phyloP scores from a whole-genome alignment of 2,329 filamentous ascomycete species.

The Fusarium duplospermum region DNA sequence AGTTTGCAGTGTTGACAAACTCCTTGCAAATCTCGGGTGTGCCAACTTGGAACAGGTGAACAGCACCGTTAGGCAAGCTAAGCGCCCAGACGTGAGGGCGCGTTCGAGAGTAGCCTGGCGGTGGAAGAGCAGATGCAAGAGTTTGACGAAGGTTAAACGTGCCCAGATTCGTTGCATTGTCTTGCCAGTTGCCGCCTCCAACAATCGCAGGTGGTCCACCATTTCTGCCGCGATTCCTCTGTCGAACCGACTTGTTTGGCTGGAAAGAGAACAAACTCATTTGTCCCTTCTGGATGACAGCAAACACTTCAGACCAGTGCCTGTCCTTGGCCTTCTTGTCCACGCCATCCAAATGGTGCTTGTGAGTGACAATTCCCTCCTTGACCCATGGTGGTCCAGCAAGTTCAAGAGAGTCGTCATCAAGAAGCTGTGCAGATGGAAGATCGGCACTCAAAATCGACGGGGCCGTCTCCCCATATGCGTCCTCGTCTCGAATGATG shows the following conservation, averaged over 20 bases:
- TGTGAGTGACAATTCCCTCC: conserved; percentile 94
- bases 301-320: conserved; percentile 95
- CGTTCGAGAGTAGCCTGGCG: conserved; percentile 91
- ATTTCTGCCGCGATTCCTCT: conserved; percentile 69
- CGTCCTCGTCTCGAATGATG: conserved; percentile 89
- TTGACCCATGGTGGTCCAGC: conserved; percentile 98
- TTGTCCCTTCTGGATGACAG: conserved; percentile 93
- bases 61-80: conserved; percentile 89
- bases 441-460: conserved; percentile 71
- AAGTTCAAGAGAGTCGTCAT: conserved; percentile 92
- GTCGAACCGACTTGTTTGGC: conserved; percentile 78
- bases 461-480: conserved; percentile 60
- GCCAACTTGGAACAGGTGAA: conserved; percentile 98
- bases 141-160: conserved; percentile 91
- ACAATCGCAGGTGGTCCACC: conserved; percentile 73
- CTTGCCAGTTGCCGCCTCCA: conserved; percentile 97
- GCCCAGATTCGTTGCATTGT: conserved; percentile 91
- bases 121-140: conserved; percentile 87
- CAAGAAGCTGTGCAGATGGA: conserved; percentile 74
- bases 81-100: conserved; percentile 95
- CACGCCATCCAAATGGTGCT: conserved; percentile 90
- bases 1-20: conserved; percentile 94
- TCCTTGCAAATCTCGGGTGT: conserved; percentile 95
- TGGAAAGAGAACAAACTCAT: conserved; percentile 95
- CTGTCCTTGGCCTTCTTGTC: conserved; percentile 95